phyloP scores from a whole-genome alignment of 2,329 filamentous ascomycete genomes.

The Leptoxyphium fumago region DNA sequence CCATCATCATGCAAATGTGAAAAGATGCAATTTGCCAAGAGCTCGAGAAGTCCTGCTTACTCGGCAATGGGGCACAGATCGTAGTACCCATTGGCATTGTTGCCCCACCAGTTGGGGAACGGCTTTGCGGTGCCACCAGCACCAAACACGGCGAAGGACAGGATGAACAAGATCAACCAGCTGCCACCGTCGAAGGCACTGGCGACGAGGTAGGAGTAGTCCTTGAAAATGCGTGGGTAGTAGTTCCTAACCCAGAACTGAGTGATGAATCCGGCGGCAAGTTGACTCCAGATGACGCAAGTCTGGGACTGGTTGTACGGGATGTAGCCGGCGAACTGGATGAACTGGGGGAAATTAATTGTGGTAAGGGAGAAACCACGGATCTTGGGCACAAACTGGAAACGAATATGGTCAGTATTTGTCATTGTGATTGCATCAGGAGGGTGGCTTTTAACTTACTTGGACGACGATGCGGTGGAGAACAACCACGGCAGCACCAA shows the following conservation, averaged over 20 bases:
- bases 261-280: conserved; percentile 29
- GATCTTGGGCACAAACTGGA: conserved; percentile 34
- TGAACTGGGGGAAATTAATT: conserved; percentile 40
- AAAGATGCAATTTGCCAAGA: too few species aligned
- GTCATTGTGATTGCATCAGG: not conserved
- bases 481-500: conserved; percentile 32
- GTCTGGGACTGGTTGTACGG: conserved; percentile 42
- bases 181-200: conserved; percentile 40
- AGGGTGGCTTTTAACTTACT: conserved; percentile 17
- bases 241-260: conserved; percentile 41
- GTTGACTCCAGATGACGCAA: conserved; percentile 36
- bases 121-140: conserved; percentile 18
- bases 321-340: conserved; percentile 40
- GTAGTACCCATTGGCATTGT: conserved; percentile 34
- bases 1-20: too few species aligned
- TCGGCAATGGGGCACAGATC: conserved; percentile 29
- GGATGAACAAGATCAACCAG: conserved; percentile 35
- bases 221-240: conserved; percentile 36
- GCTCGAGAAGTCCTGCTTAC: not conserved
- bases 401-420: not conserved
- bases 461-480: conserved; percentile 28
- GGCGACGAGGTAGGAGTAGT: conserved; percentile 39
- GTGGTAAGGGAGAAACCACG: conserved; percentile 17
- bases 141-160: conserved; percentile 43
- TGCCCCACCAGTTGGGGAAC: conserved; percentile 43